Conservation (phyloP, 2,329 filamentous ascomycete genomes). For the Exophiala bonariae region DNA sequence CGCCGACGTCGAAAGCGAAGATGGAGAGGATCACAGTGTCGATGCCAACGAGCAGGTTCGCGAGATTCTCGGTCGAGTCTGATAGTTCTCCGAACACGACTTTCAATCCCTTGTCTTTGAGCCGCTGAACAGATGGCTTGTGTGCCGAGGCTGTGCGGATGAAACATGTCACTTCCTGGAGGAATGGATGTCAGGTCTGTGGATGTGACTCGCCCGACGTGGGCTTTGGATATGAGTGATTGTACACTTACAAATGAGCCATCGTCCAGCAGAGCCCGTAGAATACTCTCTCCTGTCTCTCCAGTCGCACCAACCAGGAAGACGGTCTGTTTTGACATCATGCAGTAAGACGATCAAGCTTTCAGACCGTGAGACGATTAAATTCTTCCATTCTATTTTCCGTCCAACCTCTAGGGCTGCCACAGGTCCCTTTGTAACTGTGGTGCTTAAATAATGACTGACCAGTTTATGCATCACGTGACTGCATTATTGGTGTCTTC, state of each 20-base stretch:
- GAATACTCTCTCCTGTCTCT: constrained; percentile 42
- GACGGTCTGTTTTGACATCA: constrained; percentile 22
- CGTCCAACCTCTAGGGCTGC: no score
- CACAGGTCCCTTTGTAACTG: no score
- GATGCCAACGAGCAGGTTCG: constrained; percentile 41
- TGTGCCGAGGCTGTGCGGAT: constrained; percentile 48
- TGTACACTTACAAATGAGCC: constrained; percentile 26
- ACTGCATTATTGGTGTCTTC: no score
- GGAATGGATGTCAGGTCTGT: not conserved
- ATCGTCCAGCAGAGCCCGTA: constrained; percentile 37
- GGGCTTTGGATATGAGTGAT: not conserved
- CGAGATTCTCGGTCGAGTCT: constrained; percentile 43
- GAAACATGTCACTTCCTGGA: constrained; percentile 52
- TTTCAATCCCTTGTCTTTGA: constrained; percentile 45
- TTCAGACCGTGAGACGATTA: no score
- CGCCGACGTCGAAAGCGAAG: constrained; percentile 34
- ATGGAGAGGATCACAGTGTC: constrained; percentile 50
- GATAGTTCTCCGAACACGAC: constrained; percentile 46
- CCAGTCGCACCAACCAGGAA: constrained; percentile 40
- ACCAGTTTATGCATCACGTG: no score
- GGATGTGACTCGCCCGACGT: not conserved
- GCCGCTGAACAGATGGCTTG: constrained; percentile 44
- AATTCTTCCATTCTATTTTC: no score
- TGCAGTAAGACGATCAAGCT: constrained; percentile 32
- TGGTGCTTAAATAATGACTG: no score